A percentile compares a stretch with the other conserved stretches of the same genome.
These are phyloP conservation scores for Alisma plantagoaquatica DNA, from an alignment of 106 monocot genomes.

Conservation along the genomic window DNA sequence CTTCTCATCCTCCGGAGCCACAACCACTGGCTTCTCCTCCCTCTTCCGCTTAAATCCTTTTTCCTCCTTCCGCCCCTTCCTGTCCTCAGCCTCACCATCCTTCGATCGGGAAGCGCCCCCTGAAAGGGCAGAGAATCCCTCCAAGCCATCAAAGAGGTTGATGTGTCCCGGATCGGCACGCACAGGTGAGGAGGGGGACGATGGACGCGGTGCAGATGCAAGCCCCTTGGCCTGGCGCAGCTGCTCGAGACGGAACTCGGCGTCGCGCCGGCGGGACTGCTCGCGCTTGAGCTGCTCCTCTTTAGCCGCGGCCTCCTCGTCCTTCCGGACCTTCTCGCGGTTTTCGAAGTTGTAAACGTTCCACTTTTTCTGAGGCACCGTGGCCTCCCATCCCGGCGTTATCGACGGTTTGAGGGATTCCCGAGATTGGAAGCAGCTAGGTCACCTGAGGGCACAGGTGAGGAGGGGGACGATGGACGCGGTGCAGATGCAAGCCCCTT, in stretches of 20 bases:
- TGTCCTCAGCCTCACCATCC: constrained; percentile 3
- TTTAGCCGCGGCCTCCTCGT: constrained; percentile 81
- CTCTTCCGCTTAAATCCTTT: constrained; percentile 12
- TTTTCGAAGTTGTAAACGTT: constrained; percentile 98
- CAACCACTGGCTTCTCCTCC: constrained; percentile 24
- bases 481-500: constrained; percentile 18
- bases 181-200: not conserved
- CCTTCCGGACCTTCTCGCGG: constrained; percentile 87
- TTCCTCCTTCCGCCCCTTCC: constrained; percentile 16
- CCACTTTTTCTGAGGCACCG: constrained; percentile 97
- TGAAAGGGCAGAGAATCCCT: constrained; percentile 36
- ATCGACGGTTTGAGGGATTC: too few relatives aligned
- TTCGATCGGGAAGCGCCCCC: not conserved
- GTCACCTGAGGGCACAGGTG: too few relatives aligned
- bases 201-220: not conserved
- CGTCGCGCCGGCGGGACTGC: constrained; percentile 56
- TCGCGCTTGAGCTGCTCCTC: constrained; percentile 84
- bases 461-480: not conserved
- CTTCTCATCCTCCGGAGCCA: constrained; percentile 85
- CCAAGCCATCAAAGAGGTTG: constrained; percentile 56
- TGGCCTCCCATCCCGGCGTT: constrained; percentile 77
- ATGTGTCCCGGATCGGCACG: constrained; percentile 46
- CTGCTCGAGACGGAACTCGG: constrained; percentile 60
- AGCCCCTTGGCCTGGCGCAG: constrained; percentile 54
- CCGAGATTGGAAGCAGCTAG: too few relatives aligned